phyloP scores from a whole-genome alignment of 352 stramenopile species.

The Pythium dissotocum region DNA sequence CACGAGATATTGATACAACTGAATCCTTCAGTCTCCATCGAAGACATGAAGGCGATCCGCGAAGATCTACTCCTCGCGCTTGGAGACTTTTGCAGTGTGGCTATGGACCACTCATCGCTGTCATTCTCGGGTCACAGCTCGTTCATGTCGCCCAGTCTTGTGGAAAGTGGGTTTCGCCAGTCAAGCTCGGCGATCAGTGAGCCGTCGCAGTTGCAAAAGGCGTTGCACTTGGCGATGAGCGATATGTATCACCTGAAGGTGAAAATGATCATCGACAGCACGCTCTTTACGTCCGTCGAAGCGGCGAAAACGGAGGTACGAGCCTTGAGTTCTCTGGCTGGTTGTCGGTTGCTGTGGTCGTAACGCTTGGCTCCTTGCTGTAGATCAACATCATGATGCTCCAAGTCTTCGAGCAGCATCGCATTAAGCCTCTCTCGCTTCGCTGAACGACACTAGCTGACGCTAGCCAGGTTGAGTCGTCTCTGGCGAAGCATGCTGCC shows the following conservation, averaged over 20 bases:
- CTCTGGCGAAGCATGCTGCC: slow-evolving; percentile 29
- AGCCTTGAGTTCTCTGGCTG: neutral
- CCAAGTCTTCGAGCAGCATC: slow-evolving; percentile 48
- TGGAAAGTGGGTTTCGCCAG: slow-evolving; percentile 11
- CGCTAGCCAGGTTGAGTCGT: slow-evolving; percentile 3
- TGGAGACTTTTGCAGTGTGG: slow-evolving; percentile 7
- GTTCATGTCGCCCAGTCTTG: neutral
- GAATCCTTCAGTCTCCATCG: slow-evolving; percentile 39
- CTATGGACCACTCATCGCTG: slow-evolving; percentile 2
- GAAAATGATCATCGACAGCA: slow-evolving; percentile 53
- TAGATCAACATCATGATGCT: slow-evolving; percentile 75
- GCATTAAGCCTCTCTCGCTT: slow-evolving; percentile 21
- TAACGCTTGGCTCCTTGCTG: neutral
- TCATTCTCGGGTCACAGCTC: neutral
- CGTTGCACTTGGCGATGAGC: slow-evolving; percentile 20
- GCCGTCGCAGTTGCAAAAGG: slow-evolving; percentile 4
- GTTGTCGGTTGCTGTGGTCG: neutral
- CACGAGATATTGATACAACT: slow-evolving; percentile 54
- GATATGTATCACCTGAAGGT: slow-evolving; percentile 62
- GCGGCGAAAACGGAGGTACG: slow-evolving; percentile 63
- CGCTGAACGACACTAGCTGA: slow-evolving; percentile 6
- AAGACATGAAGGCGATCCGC: slow-evolving; percentile 43
- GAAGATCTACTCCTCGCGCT: slow-evolving; percentile 25
- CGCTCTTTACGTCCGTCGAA: slow-evolving; percentile 56
- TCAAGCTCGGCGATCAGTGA: slow-evolving; percentile 15